These are phyloP conservation scores for Canavalia gladiata DNA, from an alignment of 306 rosid species.

Conservation along the genomic window DNA sequence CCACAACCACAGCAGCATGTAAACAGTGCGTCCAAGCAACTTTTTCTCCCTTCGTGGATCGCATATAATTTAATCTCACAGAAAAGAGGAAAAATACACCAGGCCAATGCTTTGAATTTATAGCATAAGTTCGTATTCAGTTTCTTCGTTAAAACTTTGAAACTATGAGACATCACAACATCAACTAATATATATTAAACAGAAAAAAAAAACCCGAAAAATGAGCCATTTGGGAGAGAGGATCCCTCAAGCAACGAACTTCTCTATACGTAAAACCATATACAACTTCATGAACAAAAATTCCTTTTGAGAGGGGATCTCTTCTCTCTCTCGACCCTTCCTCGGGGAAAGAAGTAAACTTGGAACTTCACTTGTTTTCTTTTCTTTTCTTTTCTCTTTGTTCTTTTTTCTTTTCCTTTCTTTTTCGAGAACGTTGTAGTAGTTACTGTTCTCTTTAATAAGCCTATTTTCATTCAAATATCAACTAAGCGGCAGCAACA, in stretches of 20 bases:
- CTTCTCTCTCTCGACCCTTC: constrained; percentile 53
- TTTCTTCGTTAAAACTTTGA: constrained; percentile 45
- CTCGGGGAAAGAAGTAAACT: constrained; percentile 36
- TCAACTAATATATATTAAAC: background rate
- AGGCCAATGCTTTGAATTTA: background rate
- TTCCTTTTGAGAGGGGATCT: constrained; percentile 25
- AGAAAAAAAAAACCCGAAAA: constrained; percentile 20
- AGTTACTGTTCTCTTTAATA: background rate
- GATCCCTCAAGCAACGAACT: constrained; percentile 46
- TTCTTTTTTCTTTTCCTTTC: background rate
- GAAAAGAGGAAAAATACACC: background rate
- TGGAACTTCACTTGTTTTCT: constrained; percentile 21
- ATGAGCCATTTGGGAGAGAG: constrained; percentile 60
- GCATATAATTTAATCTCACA: background rate
- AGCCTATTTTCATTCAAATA: background rate
- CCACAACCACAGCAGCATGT: background rate
- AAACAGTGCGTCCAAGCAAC: background rate
- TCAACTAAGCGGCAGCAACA: constrained; percentile 79
- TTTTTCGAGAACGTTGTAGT: background rate
- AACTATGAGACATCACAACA: constrained; percentile 34
- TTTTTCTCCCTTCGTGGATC: background rate
- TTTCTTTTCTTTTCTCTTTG: background rate
- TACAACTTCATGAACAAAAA: constrained; percentile 51
- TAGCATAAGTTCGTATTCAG: constrained; percentile 11
- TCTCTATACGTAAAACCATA: constrained; percentile 46